Evolutionary conservation across 257 asterid species (phyloP), one percentile per base, ranked within the genome.

Genomic region (Schizonepeta tenuifolia): DNA sequence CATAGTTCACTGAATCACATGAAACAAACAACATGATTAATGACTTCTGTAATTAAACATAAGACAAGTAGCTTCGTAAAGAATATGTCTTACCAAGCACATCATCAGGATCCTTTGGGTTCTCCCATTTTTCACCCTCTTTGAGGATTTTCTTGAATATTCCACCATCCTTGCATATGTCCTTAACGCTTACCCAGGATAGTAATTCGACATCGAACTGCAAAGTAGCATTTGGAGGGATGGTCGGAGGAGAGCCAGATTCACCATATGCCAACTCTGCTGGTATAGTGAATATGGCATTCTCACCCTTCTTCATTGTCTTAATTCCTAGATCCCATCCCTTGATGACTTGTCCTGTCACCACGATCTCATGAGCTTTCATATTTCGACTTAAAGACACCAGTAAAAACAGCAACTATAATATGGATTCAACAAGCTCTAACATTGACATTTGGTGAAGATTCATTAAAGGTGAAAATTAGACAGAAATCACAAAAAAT

Each of bases 81-180:
- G 28, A 10, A 54, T 2, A 14, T 15, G 33, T 53, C 59, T 49
- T 81, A 85, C 96, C 91, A 35, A 85, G 69, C 22, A 85, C 96
- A 72, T 89, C 96, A 65, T 89, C 96, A 38, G 74, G 79, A 56
- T 87, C 96, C 81, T 89, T 89, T 0, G 93, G 96, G 69, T 87
- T 89, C 81, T 87, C 89, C 96, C 96, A 87, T 67, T 85, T 89
- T 21, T 87, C 96, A 64, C 96, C 93, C 59, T 82, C 86, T 10
- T 65, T 75, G 65, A 89, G 77, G 36, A 87, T 78, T 77, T 89
- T 89, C 54, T 87, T 89, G 80, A 87, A 87, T 62, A 89, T 71
- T 7, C 96, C 96, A 50, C 96, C 96, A 54, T 89, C 93, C 80
- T 89, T 84, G 87, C 93, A 89, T 58, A 89, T 89, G 78, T 87